phyloP scores from a whole-genome alignment of 495 filamentous ascomycete genomes.

The Aspergillus campestris region DNA sequence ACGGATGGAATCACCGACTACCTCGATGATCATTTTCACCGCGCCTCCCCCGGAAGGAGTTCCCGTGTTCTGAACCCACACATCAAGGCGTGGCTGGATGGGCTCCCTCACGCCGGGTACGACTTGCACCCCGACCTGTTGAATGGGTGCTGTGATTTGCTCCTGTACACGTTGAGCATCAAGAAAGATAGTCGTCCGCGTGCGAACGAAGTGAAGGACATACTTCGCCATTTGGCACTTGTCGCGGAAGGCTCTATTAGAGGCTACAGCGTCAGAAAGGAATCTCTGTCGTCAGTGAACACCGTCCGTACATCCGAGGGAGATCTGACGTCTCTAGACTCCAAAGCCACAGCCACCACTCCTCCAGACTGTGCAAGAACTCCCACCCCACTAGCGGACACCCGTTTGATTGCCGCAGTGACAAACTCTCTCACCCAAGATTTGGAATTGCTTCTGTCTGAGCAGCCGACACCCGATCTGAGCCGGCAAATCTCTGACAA shows the following conservation, averaged over 20 bases:
- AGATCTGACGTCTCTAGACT: no score
- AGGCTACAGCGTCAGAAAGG: no score
- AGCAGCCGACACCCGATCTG: background rate
- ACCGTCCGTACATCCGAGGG: no score
- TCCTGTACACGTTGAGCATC: background rate
- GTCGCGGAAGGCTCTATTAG: no score
- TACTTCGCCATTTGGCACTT: no score
- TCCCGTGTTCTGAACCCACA: conserved; percentile 7
- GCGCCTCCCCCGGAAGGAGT: background rate
- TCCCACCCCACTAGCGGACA: no score
- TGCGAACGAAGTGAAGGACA: background rate
- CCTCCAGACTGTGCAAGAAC: no score
- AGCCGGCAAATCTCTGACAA: background rate
- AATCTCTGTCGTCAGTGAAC: no score
- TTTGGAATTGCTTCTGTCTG: background rate
- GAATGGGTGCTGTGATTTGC: background rate
- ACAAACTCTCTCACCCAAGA: background rate
- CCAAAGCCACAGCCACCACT: no score
- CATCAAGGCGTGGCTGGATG: conserved; percentile 3
- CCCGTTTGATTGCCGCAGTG: background rate
- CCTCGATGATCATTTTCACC: conserved; percentile 7
- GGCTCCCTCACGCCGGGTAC: background rate
- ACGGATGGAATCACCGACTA: conserved; percentile 1
- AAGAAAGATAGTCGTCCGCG: background rate
- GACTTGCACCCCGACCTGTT: background rate